Evolutionary conservation across 2,329 filamentous ascomycete genomes (phyloP).

Genomic region (Colletotrichum destructivum): DNA sequence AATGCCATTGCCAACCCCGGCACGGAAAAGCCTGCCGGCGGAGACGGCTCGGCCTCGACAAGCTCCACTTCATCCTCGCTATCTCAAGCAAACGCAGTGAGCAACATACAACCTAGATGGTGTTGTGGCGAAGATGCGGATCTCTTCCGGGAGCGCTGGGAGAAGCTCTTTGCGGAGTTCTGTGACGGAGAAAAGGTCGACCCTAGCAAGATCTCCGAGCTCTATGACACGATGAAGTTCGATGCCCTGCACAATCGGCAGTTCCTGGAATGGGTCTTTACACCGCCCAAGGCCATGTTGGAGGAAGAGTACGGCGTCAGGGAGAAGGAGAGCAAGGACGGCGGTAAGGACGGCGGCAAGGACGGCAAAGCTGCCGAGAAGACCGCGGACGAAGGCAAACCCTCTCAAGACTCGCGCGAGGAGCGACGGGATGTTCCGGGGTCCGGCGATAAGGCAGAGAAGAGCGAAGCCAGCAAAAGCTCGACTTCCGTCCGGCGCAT

Average conservation of each 20-base stretch:
- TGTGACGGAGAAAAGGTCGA: constrained; percentile 98
- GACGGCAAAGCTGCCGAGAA: constrained; percentile 57
- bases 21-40: constrained; percentile 58
- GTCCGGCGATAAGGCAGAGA: constrained; percentile 58
- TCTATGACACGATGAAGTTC: constrained; percentile 99
- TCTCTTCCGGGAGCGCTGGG: constrained; percentile 96
- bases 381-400: constrained; percentile 58
- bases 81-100: constrained; percentile 74
- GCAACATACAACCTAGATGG: constrained; percentile 89
- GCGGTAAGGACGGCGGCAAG: constrained; percentile 42
- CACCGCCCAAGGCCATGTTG: constrained; percentile 83
- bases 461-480: constrained; percentile 52
- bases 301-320: constrained; percentile 75
- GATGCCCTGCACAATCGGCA: constrained; percentile 96
- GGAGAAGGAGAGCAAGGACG: constrained; percentile 48
- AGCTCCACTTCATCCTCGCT: constrained; percentile 64
- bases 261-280: constrained; percentile 98
- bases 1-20: constrained; percentile 69
- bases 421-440: constrained; percentile 52
- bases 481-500: constrained; percentile 61
- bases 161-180: constrained; percentile 97
- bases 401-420: constrained; percentile 55
- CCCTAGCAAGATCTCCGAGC: constrained; percentile 97
- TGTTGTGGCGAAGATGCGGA: constrained; percentile 96
- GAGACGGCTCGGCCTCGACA: constrained; percentile 55